Percentiles rank a stretch among this genome's conserved stretches.
Conservation (phyloP, 1,284 basidiomycete species). For the Rhodotorula mucilaginosa region DNA sequence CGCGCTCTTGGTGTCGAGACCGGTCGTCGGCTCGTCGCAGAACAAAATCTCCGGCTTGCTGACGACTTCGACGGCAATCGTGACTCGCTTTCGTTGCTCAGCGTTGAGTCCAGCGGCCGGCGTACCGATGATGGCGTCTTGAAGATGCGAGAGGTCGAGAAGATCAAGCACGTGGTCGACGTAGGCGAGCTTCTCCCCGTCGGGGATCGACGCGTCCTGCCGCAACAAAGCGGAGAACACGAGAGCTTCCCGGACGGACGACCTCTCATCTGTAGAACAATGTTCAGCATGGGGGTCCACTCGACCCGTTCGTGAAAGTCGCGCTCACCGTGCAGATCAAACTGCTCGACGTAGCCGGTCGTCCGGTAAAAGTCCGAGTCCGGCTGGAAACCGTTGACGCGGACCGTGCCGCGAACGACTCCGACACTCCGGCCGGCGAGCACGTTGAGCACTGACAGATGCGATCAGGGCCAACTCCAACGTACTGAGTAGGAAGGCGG, state of each 20-base stretch:
- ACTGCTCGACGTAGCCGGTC: slow-evolving; percentile 51
- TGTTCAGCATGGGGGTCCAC: background rate
- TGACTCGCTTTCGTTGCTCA: slow-evolving; percentile 59
- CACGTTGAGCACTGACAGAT: slow-evolving; percentile 54
- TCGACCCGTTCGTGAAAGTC: background rate
- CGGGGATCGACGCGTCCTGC: slow-evolving; percentile 55
- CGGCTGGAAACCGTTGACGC: slow-evolving; percentile 56
- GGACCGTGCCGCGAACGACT: slow-evolving; percentile 54
- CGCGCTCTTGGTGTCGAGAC: slow-evolving; percentile 40
- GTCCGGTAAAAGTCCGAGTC: slow-evolving; percentile 56
- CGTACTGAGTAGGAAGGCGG: background rate
- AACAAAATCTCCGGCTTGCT: slow-evolving; percentile 52
- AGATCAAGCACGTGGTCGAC: slow-evolving; percentile 57
- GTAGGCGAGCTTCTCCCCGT: slow-evolving; percentile 56
- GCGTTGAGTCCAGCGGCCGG: slow-evolving; percentile 56
- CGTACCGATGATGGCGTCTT: slow-evolving; percentile 55
- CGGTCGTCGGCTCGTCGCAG: slow-evolving; percentile 44
- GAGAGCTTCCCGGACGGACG: slow-evolving; percentile 62
- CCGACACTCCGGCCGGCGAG: slow-evolving; percentile 58
- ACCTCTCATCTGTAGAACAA: slow-evolving; percentile 53
- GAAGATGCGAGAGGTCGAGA: slow-evolving; percentile 54
- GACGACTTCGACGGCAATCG: slow-evolving; percentile 62
- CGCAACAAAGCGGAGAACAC: slow-evolving; percentile 61
- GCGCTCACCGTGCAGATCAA: slow-evolving; percentile 39
- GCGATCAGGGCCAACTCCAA: background rate